phyloP scores from a whole-genome alignment of 495 filamentous ascomycete genomes.

The Immersiella caudata region DNA sequence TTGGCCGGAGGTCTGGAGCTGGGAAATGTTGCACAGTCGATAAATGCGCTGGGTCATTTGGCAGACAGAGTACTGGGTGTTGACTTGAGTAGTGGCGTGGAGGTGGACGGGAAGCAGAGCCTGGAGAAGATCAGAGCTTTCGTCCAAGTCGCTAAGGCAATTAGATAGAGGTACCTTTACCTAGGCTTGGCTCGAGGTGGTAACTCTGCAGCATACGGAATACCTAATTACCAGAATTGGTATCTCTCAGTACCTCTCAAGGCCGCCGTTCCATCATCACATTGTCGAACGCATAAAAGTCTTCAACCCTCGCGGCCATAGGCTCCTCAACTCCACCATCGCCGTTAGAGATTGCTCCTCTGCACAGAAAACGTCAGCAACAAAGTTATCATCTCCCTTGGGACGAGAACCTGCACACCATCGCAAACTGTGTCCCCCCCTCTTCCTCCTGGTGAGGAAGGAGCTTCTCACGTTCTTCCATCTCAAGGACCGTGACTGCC shows the following conservation, averaged over 20 bases:
- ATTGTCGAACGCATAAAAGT: not conserved
- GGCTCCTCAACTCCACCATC: not conserved
- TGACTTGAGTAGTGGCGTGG: slow-evolving; percentile 93
- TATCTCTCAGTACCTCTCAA: not conserved
- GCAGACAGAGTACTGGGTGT: slow-evolving; percentile 71
- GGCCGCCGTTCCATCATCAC: not conserved
- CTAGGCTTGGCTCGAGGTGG: not conserved
- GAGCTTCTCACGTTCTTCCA: too few species aligned
- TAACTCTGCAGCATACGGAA: not conserved
- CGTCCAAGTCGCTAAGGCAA: slow-evolving; percentile 68
- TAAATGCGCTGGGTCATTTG: slow-evolving; percentile 59
- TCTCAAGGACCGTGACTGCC: too few species aligned
- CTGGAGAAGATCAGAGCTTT: slow-evolving; percentile 81
- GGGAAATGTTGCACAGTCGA: slow-evolving; percentile 67
- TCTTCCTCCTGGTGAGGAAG: too few species aligned
- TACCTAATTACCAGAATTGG: not conserved
- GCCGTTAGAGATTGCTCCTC: not conserved
- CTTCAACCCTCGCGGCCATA: not conserved
- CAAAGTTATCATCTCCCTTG: not conserved
- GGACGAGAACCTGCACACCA: not conserved
- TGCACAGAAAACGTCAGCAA: not conserved
- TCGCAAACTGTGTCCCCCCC: too few species aligned
- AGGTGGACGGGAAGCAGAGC: slow-evolving; percentile 80
- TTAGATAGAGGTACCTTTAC: slow-evolving; percentile 36
- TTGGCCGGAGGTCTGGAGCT: slow-evolving; percentile 82